Conservation (phyloP, 2,329 filamentous ascomycete species). For the Parafenestella ontariensis region DNA sequence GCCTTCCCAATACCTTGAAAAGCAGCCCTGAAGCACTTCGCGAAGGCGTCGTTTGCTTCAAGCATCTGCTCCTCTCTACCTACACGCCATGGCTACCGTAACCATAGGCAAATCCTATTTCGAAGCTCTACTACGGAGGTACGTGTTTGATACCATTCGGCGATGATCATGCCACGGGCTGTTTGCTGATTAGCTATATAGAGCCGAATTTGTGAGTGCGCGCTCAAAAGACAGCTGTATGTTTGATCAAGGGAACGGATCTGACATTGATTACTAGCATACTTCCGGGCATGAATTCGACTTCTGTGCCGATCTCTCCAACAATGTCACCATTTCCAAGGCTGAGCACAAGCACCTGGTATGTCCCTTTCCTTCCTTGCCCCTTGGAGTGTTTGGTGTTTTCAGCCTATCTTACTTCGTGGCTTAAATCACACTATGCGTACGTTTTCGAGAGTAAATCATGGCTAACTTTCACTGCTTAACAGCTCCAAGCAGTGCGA, state of each 20-base stretch:
- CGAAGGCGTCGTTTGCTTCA: slow-evolving; percentile 10
- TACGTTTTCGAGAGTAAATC: not conserved
- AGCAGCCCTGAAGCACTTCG: slow-evolving; percentile 9
- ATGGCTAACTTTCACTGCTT: slow-evolving; percentile 6
- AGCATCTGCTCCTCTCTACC: slow-evolving; percentile 15
- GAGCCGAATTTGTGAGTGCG: slow-evolving; percentile 60
- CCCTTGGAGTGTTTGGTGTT: not conserved
- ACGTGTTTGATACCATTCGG: slow-evolving; percentile 38
- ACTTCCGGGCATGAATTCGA: slow-evolving; percentile 48
- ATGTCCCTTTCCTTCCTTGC: slow-evolving; percentile 30
- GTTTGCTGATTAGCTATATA: slow-evolving; percentile 39
- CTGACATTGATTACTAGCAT: slow-evolving; percentile 43
- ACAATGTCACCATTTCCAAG: slow-evolving; percentile 63
- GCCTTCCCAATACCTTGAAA: slow-evolving; percentile 6
- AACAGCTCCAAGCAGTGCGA: slow-evolving; percentile 51
- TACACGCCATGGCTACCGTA: slow-evolving; percentile 53
- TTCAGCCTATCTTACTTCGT: not conserved
- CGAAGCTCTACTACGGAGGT: slow-evolving; percentile 68
- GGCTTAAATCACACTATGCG: not conserved
- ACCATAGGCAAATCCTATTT: slow-evolving; percentile 68
- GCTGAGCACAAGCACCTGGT: slow-evolving; percentile 68
- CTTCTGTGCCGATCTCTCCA: slow-evolving; percentile 43
- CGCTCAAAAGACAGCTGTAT: not conserved
- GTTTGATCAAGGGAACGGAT: not conserved
- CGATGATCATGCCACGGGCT: slow-evolving; percentile 1